These are phyloP conservation scores for Fibroporia radiculosa DNA, from an alignment of 768 basidiomycete genomes.

Conservation along the genomic window DNA sequence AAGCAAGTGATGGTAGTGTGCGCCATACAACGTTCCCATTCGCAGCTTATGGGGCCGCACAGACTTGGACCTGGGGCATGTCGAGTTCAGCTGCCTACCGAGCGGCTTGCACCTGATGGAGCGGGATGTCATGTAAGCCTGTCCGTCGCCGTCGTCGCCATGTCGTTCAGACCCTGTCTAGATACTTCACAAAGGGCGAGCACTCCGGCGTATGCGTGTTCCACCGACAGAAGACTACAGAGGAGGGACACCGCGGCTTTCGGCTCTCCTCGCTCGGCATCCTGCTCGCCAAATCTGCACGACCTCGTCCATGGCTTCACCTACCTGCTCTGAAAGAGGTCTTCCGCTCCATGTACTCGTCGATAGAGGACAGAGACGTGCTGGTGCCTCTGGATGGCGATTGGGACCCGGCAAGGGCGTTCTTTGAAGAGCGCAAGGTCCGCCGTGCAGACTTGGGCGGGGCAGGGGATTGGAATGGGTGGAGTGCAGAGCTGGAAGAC, in stretches of 20 bases:
- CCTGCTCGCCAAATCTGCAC: slow-evolving; percentile 52
- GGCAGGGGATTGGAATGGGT: slow-evolving; percentile 57
- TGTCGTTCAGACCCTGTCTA: slow-evolving; percentile 19
- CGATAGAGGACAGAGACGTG: slow-evolving; percentile 37
- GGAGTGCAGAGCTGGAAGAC: slow-evolving; percentile 62
- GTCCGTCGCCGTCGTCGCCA: not conserved
- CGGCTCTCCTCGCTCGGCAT: slow-evolving; percentile 74
- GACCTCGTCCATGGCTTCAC: slow-evolving; percentile 75
- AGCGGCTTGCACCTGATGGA: slow-evolving; percentile 79
- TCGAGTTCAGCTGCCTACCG: slow-evolving; percentile 78
- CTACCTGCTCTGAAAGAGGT: slow-evolving; percentile 56
- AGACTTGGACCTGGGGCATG: slow-evolving; percentile 61
- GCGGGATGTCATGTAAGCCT: slow-evolving; percentile 71
- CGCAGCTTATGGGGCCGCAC: not conserved
- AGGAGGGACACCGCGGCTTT: slow-evolving; percentile 71
- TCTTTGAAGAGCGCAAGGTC: slow-evolving; percentile 59
- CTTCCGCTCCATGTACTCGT: slow-evolving; percentile 43
- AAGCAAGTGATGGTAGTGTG: slow-evolving; percentile 54
- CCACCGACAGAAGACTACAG: slow-evolving; percentile 56
- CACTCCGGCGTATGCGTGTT: slow-evolving; percentile 73
- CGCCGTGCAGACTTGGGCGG: slow-evolving; percentile 42
- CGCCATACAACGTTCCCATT: not conserved
- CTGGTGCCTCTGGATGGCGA: slow-evolving; percentile 46
- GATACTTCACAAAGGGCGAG: slow-evolving; percentile 65
- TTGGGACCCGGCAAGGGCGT: slow-evolving; percentile 54